phyloP scores from a whole-genome alignment of 1,139 yeast genomes.

The Arxiozyma telluris region DNA sequence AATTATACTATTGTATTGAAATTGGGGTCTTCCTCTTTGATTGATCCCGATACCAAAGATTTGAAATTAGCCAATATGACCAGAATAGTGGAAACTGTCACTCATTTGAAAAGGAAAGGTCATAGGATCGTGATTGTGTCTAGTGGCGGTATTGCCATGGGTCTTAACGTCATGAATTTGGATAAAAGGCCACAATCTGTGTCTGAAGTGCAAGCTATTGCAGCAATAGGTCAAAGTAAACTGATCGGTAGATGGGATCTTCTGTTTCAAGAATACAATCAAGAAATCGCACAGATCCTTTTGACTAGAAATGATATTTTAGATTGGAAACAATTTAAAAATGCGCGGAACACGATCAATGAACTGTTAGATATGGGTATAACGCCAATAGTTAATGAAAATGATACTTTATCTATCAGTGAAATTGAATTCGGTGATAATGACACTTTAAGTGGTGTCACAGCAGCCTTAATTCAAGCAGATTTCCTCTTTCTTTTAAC shows the following conservation, averaged over 20 bases:
- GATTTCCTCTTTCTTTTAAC: slow-evolving; percentile 87
- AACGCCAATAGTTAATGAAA: slow-evolving; percentile 92
- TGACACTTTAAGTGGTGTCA: slow-evolving; percentile 92
- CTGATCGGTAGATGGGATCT: slow-evolving; percentile 87
- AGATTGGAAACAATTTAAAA: slow-evolving; percentile 84
- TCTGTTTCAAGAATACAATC: slow-evolving; percentile 71
- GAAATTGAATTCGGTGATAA: slow-evolving; percentile 97
- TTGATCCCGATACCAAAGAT: slow-evolving; percentile 81
- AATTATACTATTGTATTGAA: slow-evolving; percentile 67
- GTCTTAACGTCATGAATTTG: slow-evolving; percentile 66
- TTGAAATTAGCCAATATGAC: slow-evolving; percentile 91
- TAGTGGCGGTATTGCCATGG: slow-evolving; percentile 96
- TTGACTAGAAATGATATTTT: slow-evolving; percentile 87
- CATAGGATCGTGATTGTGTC: slow-evolving; percentile 83
- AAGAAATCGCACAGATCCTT: slow-evolving; percentile 82
- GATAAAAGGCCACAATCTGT: slow-evolving; percentile 63
- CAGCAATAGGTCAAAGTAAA: slow-evolving; percentile 92
- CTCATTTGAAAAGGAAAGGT: slow-evolving; percentile 75
- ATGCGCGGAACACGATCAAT: slow-evolving; percentile 81
- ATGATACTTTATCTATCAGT: slow-evolving; percentile 82
- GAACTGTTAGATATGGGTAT: slow-evolving; percentile 82
- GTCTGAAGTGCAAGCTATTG: slow-evolving; percentile 82
- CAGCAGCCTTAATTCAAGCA: slow-evolving; percentile 92
- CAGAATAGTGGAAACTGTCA: slow-evolving; percentile 80
- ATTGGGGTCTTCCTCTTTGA: slow-evolving; percentile 83